Conservation (phyloP, 2,329 filamentous ascomycete species). For the Septoria linicola region DNA sequence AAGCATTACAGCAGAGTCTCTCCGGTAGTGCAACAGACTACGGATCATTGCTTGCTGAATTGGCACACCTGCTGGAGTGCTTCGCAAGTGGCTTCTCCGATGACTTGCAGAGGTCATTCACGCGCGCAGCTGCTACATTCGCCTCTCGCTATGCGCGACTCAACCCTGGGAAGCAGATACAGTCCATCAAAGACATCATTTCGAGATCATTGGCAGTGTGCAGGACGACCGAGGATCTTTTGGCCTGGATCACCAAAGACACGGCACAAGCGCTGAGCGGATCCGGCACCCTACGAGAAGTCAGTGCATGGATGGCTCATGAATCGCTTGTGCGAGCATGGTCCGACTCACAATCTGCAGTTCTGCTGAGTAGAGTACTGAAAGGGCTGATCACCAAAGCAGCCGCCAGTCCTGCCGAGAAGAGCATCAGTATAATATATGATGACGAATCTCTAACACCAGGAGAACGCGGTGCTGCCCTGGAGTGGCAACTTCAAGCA, state of each 20-base stretch:
- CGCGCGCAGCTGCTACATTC: constrained; percentile 28
- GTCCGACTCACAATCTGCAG: constrained; percentile 21
- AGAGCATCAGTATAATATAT: constrained; percentile 29
- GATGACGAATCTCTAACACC: constrained; percentile 37
- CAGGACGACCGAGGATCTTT: constrained; percentile 24
- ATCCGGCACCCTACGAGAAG: constrained; percentile 55
- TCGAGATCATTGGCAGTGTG: constrained; percentile 21
- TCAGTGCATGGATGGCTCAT: constrained; percentile 53
- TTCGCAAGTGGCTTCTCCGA: neutral
- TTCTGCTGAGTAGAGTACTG: constrained; percentile 28
- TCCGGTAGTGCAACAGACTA: constrained; percentile 31
- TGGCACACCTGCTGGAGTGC: constrained; percentile 20
- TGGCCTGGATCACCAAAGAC: constrained; percentile 48
- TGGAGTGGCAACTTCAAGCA: constrained; percentile 45
- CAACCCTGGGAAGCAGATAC: constrained; percentile 24
- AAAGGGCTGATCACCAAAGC: constrained; percentile 25
- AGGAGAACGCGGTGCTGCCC: constrained; percentile 39
- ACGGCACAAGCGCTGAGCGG: constrained; percentile 64
- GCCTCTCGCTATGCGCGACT: constrained; percentile 31
- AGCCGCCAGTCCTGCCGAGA: constrained; percentile 14
- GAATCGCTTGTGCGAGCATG: constrained; percentile 43
- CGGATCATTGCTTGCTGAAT: constrained; percentile 28
- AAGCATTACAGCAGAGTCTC: constrained; percentile 21
- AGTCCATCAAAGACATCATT: constrained; percentile 25
- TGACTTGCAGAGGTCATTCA: constrained; percentile 5